These are phyloP conservation scores for Trifolium fragiferum DNA, from an alignment of 306 rosid species.

Conservation along the genomic window DNA sequence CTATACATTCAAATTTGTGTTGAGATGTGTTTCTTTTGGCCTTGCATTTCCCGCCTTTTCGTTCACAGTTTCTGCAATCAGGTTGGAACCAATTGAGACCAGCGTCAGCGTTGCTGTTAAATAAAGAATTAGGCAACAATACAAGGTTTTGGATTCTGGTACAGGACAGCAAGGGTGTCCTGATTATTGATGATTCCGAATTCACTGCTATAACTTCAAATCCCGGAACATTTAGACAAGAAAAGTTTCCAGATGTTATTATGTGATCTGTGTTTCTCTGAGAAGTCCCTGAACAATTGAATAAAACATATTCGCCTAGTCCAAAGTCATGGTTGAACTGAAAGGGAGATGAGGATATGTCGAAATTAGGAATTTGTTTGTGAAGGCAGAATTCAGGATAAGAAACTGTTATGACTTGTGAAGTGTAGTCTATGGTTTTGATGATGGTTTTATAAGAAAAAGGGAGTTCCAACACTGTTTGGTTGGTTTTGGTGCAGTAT, in stretches of 20 bases:
- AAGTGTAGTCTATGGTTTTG: slow-evolving; percentile 33
- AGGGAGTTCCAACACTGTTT: slow-evolving; percentile 34
- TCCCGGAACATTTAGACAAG: slow-evolving; percentile 34
- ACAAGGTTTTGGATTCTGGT: slow-evolving; percentile 32
- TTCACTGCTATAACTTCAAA: slow-evolving; percentile 32
- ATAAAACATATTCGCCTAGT: background rate
- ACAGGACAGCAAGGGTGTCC: slow-evolving; percentile 28
- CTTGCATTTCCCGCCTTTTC: slow-evolving; percentile 25
- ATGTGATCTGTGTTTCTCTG: background rate
- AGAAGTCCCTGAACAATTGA: slow-evolving; percentile 31
- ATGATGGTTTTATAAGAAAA: slow-evolving; percentile 5
- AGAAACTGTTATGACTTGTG: slow-evolving; percentile 14
- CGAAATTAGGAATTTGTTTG: background rate
- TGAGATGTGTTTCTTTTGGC: background rate
- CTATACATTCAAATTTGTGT: slow-evolving; percentile 4
- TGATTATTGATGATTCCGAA: background rate
- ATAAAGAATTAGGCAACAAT: slow-evolving; percentile 32
- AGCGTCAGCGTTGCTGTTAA: background rate
- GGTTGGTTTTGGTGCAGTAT: slow-evolving; percentile 34
- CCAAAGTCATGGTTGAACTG: background rate
- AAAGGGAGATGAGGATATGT: slow-evolving; percentile 30
- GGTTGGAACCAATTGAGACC: slow-evolving; percentile 37
- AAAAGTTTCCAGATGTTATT: slow-evolving; percentile 11
- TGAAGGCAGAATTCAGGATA: slow-evolving; percentile 30
- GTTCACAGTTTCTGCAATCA: slow-evolving; percentile 33